phyloP scores from a whole-genome alignment of 371 early-diverging fungal genomes.

The Mucor ambiguus region DNA sequence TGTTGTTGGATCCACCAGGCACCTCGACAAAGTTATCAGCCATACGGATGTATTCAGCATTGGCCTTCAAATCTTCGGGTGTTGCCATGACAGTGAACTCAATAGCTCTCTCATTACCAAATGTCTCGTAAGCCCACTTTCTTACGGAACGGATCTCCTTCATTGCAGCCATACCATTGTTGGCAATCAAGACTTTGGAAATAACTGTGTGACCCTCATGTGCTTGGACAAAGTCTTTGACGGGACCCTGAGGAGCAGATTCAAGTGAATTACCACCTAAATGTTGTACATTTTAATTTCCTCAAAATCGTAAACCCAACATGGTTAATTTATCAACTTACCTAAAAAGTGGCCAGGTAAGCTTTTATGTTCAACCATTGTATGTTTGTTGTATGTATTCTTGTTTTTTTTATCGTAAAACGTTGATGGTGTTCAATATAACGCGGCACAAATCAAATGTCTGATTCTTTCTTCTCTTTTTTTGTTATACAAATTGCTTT shows the following conservation, averaged over 20 bases:
- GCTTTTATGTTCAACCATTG: constrained; percentile 24
- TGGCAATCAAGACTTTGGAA: constrained; percentile 93
- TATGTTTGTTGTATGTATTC: neutral
- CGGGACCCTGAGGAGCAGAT: constrained; percentile 57
- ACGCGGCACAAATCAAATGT: constrained; percentile 6
- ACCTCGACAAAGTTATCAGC: constrained; percentile 98
- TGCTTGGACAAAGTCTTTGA: constrained; percentile 76
- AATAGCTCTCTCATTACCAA: constrained; percentile 95
- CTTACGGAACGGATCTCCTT: constrained; percentile 98
- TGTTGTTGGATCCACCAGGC: constrained; percentile 95
- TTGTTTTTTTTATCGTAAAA: neutral
- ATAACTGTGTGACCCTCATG: constrained; percentile 89
- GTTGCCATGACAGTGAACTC: constrained; percentile 98
- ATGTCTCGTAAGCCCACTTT: constrained; percentile 98
- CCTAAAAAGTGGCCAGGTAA: constrained; percentile 33
- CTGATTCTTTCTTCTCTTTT: neutral
- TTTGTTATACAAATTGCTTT: neutral
- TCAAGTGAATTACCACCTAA: constrained; percentile 66
- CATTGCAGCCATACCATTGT: constrained; percentile 99
- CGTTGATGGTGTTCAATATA: neutral
- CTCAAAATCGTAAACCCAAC: neutral
- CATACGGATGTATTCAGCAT: constrained; percentile 98
- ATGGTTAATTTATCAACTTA: neutral
- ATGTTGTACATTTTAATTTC: neutral
- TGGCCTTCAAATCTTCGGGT: constrained; percentile 95